Evolutionary conservation across 1,284 basidiomycete species (phyloP).

Genomic region (Ceratorhiza oryzae-sativae): DNA sequence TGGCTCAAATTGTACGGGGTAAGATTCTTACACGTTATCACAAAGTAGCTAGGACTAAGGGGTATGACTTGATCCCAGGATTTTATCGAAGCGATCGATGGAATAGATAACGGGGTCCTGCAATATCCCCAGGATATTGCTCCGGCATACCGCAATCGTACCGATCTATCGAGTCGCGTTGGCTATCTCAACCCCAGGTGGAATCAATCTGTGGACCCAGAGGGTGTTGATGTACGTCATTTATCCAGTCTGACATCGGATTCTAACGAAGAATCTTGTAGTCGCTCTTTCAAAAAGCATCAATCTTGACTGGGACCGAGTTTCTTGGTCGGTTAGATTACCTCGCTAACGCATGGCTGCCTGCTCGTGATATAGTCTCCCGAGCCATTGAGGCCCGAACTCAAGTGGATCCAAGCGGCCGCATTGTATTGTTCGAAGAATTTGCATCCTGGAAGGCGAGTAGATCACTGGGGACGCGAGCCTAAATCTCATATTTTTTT

Average conservation of each 20-base stretch:
- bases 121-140: slow-evolving; percentile 70
- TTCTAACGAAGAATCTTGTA: slow-evolving; percentile 49
- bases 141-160: slow-evolving; percentile 73
- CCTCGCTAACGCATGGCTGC: slow-evolving; percentile 90
- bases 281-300: slow-evolving; percentile 82
- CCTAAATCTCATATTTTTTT: slow-evolving; percentile 36
- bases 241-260: background rate
- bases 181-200: slow-evolving; percentile 87
- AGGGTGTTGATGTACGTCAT: slow-evolving; percentile 71
- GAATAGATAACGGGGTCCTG: slow-evolving; percentile 92
- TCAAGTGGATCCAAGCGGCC: slow-evolving; percentile 72
- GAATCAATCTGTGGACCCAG: slow-evolving; percentile 75
- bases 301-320: slow-evolving; percentile 83
- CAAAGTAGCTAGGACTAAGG: background rate
- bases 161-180: slow-evolving; percentile 85
- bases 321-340: slow-evolving; percentile 84
- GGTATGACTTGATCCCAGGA: slow-evolving; percentile 59
- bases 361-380: slow-evolving; percentile 84
- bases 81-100: slow-evolving; percentile 95
- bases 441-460: slow-evolving; percentile 88
- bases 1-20: slow-evolving; percentile 91
- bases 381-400: slow-evolving; percentile 70
- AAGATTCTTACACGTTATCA: slow-evolving; percentile 38
- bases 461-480: background rate
- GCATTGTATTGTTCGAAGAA: slow-evolving; percentile 81